These are phyloP conservation scores for Eucommia ulmoides DNA, from an alignment of 257 asterid genomes.

Conservation along the genomic window DNA sequence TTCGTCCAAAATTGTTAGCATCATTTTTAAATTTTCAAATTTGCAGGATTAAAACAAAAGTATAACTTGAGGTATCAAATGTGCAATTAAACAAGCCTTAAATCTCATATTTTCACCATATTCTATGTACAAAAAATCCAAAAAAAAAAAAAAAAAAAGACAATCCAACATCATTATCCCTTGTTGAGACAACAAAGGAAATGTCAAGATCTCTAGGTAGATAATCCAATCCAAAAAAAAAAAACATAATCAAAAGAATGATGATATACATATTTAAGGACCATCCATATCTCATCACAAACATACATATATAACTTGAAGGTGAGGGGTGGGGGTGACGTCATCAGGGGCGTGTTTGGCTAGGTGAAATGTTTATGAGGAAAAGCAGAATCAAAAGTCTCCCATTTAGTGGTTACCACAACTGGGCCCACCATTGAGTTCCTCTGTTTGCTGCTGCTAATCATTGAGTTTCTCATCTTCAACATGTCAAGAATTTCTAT, in stretches of 20 bases:
- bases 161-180: background rate
- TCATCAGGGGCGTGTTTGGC: background rate
- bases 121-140: background rate
- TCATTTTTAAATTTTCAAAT: too few species aligned
- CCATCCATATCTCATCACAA: background rate
- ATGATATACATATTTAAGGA: background rate
- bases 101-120: background rate
- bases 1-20: too few species aligned
- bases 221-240: background rate
- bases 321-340: conserved; percentile 1
- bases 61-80: background rate
- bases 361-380: background rate
- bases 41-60: too few species aligned
- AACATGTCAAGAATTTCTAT: conserved; percentile 72
- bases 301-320: background rate
- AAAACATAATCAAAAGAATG: background rate
- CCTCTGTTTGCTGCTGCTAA: conserved; percentile 23
- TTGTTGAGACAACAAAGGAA: background rate
- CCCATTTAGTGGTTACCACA: conserved; percentile 74
- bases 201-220: background rate
- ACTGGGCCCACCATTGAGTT: conserved; percentile 21
- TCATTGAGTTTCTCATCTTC: conserved; percentile 41
- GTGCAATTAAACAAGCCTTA: background rate
- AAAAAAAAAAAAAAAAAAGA: too few species aligned
- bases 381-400: conserved; percentile 30